Base-by-base conservation (phyloP, 2,329 filamentous ascomycete genomes). In the Penicillium nordicum region DNA sequence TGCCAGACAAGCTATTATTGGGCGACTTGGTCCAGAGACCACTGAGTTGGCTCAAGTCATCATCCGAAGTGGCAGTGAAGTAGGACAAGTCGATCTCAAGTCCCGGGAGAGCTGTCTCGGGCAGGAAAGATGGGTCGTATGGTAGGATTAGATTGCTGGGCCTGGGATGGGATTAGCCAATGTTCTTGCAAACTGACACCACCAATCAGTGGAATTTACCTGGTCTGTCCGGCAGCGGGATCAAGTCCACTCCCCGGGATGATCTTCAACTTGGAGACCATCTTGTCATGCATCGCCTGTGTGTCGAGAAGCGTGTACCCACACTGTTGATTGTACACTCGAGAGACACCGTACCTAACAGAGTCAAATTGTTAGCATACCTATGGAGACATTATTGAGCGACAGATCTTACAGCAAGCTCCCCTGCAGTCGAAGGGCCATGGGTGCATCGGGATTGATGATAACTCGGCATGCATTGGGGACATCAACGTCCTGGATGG, bases 401-500 rank as follows among this genome's bases (percentile, higher is more conserved):
- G 11, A n/a, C 4, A 18, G 27, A 4, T 27, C 80, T 69, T 70
- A 88, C 84, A 99, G 84, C 18, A 99, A 80, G 65, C 88, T 97
- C 16, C 92, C 89, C 70, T 97, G 93, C 23, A 99, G 82, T 36
- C 94, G 87, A 62, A 99, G 76, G 5, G 94, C 93, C 76, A 99
- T 88, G 2, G 94, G 94, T 1, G 89, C 90, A 6, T 88, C 89
- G 66, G 89, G 92, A 55, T 90, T 82, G 37, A 90, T 84, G 70
- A 99, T 96, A n/a, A 88, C 94, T 61, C 88, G 82, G 73, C 93
- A 97, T 55, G 94, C 92, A 69, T 89, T 92, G 36, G 85, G 82
- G 27, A 99, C 87, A 67, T 97, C 83, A 63, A 99, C 94, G 16
- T 90, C 86, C 57, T 93, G 85, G 57, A 99, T 96, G 9, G 90